A percentile compares a stretch with the other conserved stretches of the same genome.
phyloP scores from a whole-genome alignment of 257 asterid species.

The Ocimum tenuiflorum region DNA sequence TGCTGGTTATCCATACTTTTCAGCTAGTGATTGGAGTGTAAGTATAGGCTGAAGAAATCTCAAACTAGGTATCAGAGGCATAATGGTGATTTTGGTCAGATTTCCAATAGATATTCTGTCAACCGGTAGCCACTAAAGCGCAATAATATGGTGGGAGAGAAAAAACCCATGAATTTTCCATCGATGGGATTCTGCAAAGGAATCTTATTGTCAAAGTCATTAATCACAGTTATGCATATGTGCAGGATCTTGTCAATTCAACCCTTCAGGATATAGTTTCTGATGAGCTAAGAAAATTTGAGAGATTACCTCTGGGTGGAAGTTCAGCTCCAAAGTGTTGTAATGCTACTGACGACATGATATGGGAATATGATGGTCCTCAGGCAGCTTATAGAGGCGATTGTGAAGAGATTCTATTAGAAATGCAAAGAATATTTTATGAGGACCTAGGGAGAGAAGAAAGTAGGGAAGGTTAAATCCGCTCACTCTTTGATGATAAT shows the following conservation, averaged over 20 bases:
- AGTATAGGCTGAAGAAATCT: too few relatives aligned
- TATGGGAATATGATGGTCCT: conserved; percentile 89
- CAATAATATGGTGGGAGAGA: too few relatives aligned
- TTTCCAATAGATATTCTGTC: too few relatives aligned
- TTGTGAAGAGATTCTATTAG: conserved; percentile 74
- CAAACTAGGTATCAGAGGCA: too few relatives aligned
- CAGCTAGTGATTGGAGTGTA: neutral
- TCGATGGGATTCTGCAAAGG: too few relatives aligned
- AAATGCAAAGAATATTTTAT: conserved; percentile 85
- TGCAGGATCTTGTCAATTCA: conserved; percentile 57
- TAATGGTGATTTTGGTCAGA: too few relatives aligned
- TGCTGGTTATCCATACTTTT: neutral
- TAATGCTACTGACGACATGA: conserved; percentile 44
- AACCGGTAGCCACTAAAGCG: too few relatives aligned
- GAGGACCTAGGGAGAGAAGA: conserved; percentile 61
- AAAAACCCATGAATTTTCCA: too few relatives aligned
- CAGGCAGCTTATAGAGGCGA: conserved; percentile 62
- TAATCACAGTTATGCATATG: too few relatives aligned
- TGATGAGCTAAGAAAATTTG: conserved; percentile 62
- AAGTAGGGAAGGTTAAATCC: conserved; percentile 37
- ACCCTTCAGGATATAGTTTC: conserved; percentile 66
- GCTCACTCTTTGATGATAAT: neutral
- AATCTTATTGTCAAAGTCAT: too few relatives aligned
- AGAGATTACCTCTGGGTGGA: conserved; percentile 34
- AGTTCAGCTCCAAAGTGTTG: conserved; percentile 18